Evolutionary conservation across 2,329 filamentous ascomycete species (phyloP), one percentile per base, ranked within the genome.

Genomic region (Phaeoacremonium minimum): DNA sequence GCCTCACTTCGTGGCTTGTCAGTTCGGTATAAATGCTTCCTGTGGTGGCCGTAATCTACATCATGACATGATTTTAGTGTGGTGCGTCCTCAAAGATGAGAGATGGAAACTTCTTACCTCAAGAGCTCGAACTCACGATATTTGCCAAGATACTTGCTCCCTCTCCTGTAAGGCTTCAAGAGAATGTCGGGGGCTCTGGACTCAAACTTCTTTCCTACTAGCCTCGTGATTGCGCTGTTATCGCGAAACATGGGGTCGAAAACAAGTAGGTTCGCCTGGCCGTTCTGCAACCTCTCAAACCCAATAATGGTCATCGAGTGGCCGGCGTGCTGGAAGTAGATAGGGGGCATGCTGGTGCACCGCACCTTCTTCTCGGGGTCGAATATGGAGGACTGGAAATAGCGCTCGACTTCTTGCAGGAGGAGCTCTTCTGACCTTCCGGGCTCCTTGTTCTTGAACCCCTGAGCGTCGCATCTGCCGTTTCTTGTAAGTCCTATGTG

Each of bases 261-360:
- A 11, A 95, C 85, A 1, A 97, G 67, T 14, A 97, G 66, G 47
- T 86, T 85, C 35, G 71, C 65, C 14, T 68, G 66, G 17, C 85
- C 85, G 41, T 83, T 72, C 20, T 62, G 67, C 18, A 73, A 75
- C 46, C 75, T 77, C 59, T 96, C 89, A 17, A 95, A 71, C 0
- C 91, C 91, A 37, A 97, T 71, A 35, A 97, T 88, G 1, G 88
- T 95, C 67, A 95, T 71, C 2, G 90, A 96, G 57, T 97, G 91
- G 4, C 89, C 87, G 45, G 80, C 79, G 49, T 93, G 87, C 55
- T 97, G 91, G 43, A 95, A 80, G 60, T 96, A 97, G 28, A 97
- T 82, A 0, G 93, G 90, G 28, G 91, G 82, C 7, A 91, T 66
- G 12, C 70, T 61, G 1, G 91, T 96, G 36, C 72, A 64, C 35